Evolutionary conservation across 164 flowering plant genomes (phyloP).

Genomic region (Vitis vinifera): DNA sequence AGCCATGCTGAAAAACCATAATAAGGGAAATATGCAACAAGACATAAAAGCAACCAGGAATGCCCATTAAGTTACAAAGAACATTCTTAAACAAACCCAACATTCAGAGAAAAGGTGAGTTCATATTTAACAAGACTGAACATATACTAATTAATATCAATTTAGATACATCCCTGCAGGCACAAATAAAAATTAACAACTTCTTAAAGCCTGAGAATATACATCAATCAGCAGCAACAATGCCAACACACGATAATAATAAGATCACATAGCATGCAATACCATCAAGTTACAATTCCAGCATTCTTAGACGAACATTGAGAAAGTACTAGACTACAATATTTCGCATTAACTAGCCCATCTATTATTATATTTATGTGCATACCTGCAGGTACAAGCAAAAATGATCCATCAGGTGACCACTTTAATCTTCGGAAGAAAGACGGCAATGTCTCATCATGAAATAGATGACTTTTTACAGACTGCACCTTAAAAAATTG

Average conservation of each 20-base stretch:
- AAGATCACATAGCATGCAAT: too few relatives aligned
- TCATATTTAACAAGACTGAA: too few relatives aligned
- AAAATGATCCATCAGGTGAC: constrained; percentile 99
- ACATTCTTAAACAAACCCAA: too few relatives aligned
- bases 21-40: too few relatives aligned
- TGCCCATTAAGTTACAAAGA: too few relatives aligned
- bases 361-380: neutral
- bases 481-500: constrained; percentile 32
- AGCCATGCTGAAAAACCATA: too few relatives aligned
- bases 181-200: neutral
- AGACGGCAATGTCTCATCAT: constrained; percentile 96
- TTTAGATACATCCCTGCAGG: too few relatives aligned
- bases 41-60: too few relatives aligned
- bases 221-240: neutral
- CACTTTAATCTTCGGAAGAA: constrained; percentile 96
- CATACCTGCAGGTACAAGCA: constrained; percentile 92
- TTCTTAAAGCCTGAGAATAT: neutral
- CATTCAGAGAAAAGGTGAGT: too few relatives aligned
- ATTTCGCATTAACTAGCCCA: too few relatives aligned
- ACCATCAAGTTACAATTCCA: neutral
- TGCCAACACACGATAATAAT: neutral
- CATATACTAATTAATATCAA: too few relatives aligned
- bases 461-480: constrained; percentile 75
- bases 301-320: neutral
- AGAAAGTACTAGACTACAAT: neutral